These are phyloP conservation scores for Leccinum truebloodii DNA, from an alignment of 768 basidiomycete genomes.

Conservation along the genomic window DNA sequence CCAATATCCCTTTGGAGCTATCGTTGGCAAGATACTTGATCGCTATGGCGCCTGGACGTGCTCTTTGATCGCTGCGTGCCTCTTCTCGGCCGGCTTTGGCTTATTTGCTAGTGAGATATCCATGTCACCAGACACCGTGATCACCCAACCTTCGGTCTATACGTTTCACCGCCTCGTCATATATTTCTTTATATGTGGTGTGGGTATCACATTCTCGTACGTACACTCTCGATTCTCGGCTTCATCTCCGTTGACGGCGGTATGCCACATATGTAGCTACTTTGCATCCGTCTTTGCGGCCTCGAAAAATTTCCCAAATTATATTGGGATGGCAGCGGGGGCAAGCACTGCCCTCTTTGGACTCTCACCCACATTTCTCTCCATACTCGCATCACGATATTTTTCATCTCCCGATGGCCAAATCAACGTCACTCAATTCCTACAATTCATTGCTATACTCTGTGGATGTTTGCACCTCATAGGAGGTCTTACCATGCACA, in stretches of 20 bases:
- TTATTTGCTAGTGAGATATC: conserved; percentile 62
- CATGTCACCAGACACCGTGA: conserved; percentile 39
- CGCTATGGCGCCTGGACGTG: conserved; percentile 64
- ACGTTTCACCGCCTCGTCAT: conserved; percentile 55
- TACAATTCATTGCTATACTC: conserved; percentile 56
- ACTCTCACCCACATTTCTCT: conserved; percentile 77
- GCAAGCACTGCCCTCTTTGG: conserved; percentile 73
- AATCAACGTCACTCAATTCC: conserved; percentile 49
- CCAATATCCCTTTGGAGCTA: conserved; percentile 73
- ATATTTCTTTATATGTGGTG: conserved; percentile 62
- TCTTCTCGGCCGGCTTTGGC: conserved; percentile 63
- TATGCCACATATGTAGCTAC: conserved; percentile 39
- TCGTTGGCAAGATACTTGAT: conserved; percentile 72
- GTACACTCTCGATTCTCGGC: conserved; percentile 28
- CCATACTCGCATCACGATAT: conserved; percentile 58
- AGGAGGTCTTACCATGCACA: conserved; percentile 49
- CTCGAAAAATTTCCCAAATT: conserved; percentile 64
- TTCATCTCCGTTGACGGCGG: neutral
- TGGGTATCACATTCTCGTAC: conserved; percentile 75
- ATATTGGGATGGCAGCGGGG: conserved; percentile 67
- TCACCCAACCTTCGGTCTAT: conserved; percentile 38
- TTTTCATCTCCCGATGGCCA: conserved; percentile 53
- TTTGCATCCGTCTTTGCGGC: conserved; percentile 79
- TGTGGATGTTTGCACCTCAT: conserved; percentile 54
- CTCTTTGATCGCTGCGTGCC: conserved; percentile 59